phyloP scores from a whole-genome alignment of 768 basidiomycete genomes.

The Xerocomus brunneocitrinus region DNA sequence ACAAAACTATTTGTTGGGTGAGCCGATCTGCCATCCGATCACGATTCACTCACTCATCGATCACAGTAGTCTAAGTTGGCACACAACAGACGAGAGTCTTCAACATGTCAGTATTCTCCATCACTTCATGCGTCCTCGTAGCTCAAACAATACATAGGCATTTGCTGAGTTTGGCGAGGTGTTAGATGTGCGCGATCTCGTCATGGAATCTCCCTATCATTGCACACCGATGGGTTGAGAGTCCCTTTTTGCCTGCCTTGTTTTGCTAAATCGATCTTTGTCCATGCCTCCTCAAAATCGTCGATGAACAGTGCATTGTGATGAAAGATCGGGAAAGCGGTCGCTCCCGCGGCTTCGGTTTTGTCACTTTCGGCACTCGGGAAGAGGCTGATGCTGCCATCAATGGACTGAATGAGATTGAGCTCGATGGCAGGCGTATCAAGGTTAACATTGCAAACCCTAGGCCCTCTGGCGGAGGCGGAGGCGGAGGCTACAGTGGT shows the following conservation, averaged over 20 bases:
- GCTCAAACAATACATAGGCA: slow-evolving; percentile 29
- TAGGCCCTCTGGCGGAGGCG: slow-evolving; percentile 27
- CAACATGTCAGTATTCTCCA: slow-evolving; percentile 18
- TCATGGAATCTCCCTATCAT: slow-evolving; percentile 28
- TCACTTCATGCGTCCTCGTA: background rate
- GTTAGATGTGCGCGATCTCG: slow-evolving; percentile 44
- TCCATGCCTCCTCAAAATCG: slow-evolving; percentile 19
- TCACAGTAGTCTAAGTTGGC: slow-evolving; percentile 32
- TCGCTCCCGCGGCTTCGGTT: slow-evolving; percentile 55
- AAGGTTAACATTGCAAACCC: slow-evolving; percentile 44
- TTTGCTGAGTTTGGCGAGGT: slow-evolving; percentile 44
- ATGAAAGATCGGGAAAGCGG: slow-evolving; percentile 53
- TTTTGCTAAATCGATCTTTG: slow-evolving; percentile 25
- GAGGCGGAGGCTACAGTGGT: slow-evolving; percentile 15
- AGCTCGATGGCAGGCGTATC: slow-evolving; percentile 51
- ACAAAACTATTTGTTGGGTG: slow-evolving; percentile 33
- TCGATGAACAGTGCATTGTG: slow-evolving; percentile 27
- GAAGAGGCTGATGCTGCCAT: slow-evolving; percentile 45
- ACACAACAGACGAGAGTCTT: slow-evolving; percentile 27
- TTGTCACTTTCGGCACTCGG: slow-evolving; percentile 37
- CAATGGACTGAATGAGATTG: slow-evolving; percentile 42
- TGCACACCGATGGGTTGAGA: slow-evolving; percentile 31
- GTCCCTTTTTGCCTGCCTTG: slow-evolving; percentile 13
- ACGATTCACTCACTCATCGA: background rate
- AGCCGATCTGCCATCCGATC: slow-evolving; percentile 6